phyloP scores from a whole-genome alignment of 805 yeast species.

The Debaryomyces castellii region DNA sequence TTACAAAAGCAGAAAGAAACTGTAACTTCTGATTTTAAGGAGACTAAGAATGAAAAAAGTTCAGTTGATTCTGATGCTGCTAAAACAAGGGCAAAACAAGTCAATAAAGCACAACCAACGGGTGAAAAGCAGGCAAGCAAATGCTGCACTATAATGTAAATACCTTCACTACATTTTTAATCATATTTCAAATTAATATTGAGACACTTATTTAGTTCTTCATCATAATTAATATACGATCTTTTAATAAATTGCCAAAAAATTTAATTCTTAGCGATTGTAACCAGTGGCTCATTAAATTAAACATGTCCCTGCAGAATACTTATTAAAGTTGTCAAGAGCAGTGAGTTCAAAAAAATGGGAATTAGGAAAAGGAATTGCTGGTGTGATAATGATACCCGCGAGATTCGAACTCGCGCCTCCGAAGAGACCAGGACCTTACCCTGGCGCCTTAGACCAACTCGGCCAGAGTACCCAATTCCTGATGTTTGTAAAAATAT shows the following conservation, averaged over 20 bases:
- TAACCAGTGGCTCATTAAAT: no score
- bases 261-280: no score
- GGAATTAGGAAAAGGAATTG: constrained; percentile 25
- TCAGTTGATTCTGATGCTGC: constrained; percentile 3
- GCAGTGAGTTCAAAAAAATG: constrained; percentile 3
- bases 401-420: constrained; percentile 48
- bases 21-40: constrained; percentile 3
- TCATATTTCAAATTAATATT: no score
- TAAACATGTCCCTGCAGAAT: no score
- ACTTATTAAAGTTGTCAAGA: no score
- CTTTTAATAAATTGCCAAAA: not conserved
- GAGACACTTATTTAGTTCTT: constrained; percentile 1
- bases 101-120: constrained; percentile 14
- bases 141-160: constrained; percentile 31
- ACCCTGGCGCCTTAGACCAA: constrained; percentile 47
- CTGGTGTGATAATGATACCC: constrained; percentile 39
- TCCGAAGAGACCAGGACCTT: constrained; percentile 47
- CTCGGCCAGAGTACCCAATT: constrained; percentile 46
- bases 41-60: constrained; percentile 5
- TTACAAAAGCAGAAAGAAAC: constrained; percentile 33
- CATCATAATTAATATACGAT: not conserved
- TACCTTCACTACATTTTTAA: no score
- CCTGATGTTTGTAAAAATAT: no score
- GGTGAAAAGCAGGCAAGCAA: constrained; percentile 12
- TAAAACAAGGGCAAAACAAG: constrained; percentile 6